Base-by-base conservation (phyloP, 2,329 filamentous ascomycete species). In the Plectosphaerella cucumerina region DNA sequence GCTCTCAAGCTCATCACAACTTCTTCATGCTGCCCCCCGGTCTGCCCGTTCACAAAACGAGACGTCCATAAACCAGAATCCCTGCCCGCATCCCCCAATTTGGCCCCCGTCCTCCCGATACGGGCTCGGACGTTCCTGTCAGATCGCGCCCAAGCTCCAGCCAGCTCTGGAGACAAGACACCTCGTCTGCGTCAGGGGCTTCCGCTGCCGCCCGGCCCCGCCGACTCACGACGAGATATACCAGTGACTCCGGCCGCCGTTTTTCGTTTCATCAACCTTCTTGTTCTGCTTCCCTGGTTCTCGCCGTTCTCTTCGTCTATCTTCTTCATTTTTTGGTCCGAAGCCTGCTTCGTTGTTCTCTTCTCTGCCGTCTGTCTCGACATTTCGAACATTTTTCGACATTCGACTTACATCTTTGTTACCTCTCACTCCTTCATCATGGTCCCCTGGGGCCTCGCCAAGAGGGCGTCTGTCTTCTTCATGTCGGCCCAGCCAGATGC, bases 381-480 rank as follows among this genome's bases (percentile, higher is more conserved):
- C 15, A 14, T 10, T 23, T n/a, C 11, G 4, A 44, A 10, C 20
- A 15, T 23, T n/a, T 45, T 5, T 14, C 43, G 22, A 20, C 23
- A 23, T 17, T n/a, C n/a, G 11, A 47, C 23, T 31, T 12, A 20
- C 21, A 12, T 23, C 4, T 18, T 39, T n/a, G 33, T 39, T n/a
- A 43, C 35, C 23, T 34, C 37, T 47, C 43, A 12, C 11, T 47
- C 21, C 39, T 54, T 34, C 26, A 26, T 39, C 20, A 56, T 56
- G 54, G 54, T 55, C 35, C 47, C 54, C 46, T 53, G 54, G 34
- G 49, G 50, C 20, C 51, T 56, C 33, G 54, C 53, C 47, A 50
- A 50, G 26, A 53, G 54, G 21, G 53, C 53, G 46, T 21, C 47
- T 5, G 50, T 51, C 42, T 56, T 56, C 37, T 20, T 56, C 48